These are phyloP conservation scores for Cornus suecica DNA, from an alignment of 148 eudicot genomes.

Conservation along the genomic window DNA sequence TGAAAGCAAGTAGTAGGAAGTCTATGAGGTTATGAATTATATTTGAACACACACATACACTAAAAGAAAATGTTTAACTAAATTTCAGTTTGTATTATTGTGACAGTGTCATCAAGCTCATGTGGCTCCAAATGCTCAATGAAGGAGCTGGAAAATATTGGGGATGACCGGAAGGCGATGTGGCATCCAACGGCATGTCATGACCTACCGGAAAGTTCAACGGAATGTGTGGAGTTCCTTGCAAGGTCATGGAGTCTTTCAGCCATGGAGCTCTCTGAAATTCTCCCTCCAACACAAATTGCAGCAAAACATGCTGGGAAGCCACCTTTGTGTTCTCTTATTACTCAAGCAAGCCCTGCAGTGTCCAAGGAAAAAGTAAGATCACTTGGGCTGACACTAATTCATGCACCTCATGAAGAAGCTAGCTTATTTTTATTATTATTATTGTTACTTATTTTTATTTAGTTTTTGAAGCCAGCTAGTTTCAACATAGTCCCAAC, in stretches of 20 bases:
- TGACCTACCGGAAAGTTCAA: conserved; percentile 77
- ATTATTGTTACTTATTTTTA: too few relatives aligned
- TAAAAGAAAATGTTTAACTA: neutral
- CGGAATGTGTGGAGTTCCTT: conserved; percentile 84
- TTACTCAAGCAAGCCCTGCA: conserved; percentile 13
- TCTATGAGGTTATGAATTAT: too few relatives aligned
- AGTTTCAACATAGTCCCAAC: neutral
- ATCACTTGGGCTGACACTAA: neutral
- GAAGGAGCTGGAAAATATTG: conserved; percentile 48
- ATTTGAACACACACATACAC: neutral
- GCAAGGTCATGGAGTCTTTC: conserved; percentile 94
- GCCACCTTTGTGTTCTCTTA: conserved; percentile 24
- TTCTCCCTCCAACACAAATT: conserved; percentile 41
- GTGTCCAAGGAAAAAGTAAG: conserved; percentile 43
- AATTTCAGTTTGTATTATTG: neutral
- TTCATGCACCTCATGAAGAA: neutral
- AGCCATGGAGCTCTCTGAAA: conserved; percentile 70
- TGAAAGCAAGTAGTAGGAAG: neutral
- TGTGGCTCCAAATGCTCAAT: conserved; percentile 13
- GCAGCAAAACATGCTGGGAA: conserved; percentile 23
- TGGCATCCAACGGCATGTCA: conserved; percentile 58
- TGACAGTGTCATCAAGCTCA: conserved; percentile 14
- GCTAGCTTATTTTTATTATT: too few relatives aligned
- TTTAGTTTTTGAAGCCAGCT: neutral
- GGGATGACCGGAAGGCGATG: conserved; percentile 48